Conservation (phyloP, 202 grass and related monocot genomes). For the Setaria italica region DNA sequence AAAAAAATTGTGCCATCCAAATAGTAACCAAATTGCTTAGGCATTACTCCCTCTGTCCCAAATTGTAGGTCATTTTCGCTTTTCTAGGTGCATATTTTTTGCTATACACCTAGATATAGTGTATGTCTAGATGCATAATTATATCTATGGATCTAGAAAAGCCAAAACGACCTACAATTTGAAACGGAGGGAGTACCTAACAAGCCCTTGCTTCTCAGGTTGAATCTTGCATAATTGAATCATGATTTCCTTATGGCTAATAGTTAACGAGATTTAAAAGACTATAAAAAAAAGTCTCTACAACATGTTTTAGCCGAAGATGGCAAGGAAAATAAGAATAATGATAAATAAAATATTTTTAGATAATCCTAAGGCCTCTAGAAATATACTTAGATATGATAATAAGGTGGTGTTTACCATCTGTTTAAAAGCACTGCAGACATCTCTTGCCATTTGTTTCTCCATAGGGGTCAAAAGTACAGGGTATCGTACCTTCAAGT, state of each 20-base stretch:
- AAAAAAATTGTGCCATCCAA: not conserved
- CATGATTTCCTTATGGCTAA: not conserved
- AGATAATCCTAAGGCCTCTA: not conserved
- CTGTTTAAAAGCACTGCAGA: constrained; percentile 93
- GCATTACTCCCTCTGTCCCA: no score
- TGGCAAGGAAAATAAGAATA: not conserved
- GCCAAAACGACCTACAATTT: no score
- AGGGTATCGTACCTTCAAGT: constrained; percentile 92
- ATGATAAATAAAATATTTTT: not conserved
- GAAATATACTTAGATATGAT: constrained; percentile 31
- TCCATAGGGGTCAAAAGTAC: constrained; percentile 90
- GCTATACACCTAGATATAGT: no score
- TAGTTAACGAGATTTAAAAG: not conserved
- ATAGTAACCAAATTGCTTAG: not conserved
- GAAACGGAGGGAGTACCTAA: not conserved
- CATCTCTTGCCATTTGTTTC: constrained; percentile 99
- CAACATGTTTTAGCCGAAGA: not conserved
- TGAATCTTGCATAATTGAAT: not conserved
- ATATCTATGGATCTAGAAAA: no score
- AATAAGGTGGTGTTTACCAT: constrained; percentile 60
- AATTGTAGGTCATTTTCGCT: no score
- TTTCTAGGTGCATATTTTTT: no score
- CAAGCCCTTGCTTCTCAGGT: not conserved
- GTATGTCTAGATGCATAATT: no score
- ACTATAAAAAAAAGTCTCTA: not conserved